phyloP scores from a whole-genome alignment of 2,329 filamentous ascomycete genomes.

The Acrocalymma vagum region DNA sequence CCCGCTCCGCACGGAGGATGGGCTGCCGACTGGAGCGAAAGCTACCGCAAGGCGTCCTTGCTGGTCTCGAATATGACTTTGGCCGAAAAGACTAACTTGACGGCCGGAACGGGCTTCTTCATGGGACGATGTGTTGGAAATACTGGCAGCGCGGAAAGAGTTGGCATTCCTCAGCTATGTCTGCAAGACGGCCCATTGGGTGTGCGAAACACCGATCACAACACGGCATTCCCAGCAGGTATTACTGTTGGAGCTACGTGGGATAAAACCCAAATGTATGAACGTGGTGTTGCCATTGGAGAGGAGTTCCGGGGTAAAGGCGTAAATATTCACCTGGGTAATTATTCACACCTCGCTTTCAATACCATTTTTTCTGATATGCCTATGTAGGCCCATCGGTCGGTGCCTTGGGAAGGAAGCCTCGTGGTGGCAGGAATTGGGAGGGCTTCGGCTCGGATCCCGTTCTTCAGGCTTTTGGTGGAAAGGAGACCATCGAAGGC shows the following conservation, averaged over 20 bases:
- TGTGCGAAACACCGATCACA: conserved; percentile 75
- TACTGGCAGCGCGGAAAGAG: conserved; percentile 73
- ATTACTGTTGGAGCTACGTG: conserved; percentile 80
- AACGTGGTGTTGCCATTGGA: conserved; percentile 72
- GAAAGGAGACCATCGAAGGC: conserved; percentile 78
- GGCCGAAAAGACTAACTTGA: conserved; percentile 82
- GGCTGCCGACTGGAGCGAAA: conserved; percentile 71
- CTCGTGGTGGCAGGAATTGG: conserved; percentile 74
- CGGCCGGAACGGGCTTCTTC: conserved; percentile 73
- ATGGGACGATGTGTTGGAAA: conserved; percentile 81
- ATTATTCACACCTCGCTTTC: too few relatives aligned
- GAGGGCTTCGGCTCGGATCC: conserved; percentile 78
- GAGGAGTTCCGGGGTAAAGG: conserved; percentile 78
- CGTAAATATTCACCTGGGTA: conserved; percentile 73
- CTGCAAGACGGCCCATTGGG: conserved; percentile 75
- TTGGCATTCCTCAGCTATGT: conserved; percentile 74
- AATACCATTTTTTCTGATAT: too few relatives aligned
- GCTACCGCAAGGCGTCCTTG: conserved; percentile 73
- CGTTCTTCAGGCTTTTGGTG: conserved; percentile 75
- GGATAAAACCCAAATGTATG: conserved; percentile 75
- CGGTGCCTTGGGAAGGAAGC: conserved; percentile 72
- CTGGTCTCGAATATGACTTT: conserved; percentile 80
- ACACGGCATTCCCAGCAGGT: conserved; percentile 81
- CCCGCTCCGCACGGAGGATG: conserved; percentile 78
- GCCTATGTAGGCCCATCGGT: conserved; percentile 77